phyloP scores from a whole-genome alignment of 2,329 filamentous ascomycete genomes.

The Aotearoamyces nothofagi region DNA sequence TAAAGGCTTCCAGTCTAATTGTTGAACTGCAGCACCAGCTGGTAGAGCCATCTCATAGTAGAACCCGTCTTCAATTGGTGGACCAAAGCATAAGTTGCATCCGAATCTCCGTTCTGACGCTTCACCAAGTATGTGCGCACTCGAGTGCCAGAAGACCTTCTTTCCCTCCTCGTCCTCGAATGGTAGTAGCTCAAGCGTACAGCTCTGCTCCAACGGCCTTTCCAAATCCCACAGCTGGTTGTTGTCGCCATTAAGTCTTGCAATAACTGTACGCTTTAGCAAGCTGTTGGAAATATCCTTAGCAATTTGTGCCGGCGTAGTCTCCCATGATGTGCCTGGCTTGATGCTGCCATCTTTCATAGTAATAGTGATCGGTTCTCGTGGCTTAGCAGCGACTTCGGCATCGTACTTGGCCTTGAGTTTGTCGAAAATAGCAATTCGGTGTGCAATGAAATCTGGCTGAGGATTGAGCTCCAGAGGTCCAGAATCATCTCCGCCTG shows the following conservation, averaged over 20 bases:
- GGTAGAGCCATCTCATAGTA: conserved; percentile 93
- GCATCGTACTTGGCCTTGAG: conserved; percentile 74
- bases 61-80: conserved; percentile 81
- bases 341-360: conserved; percentile 57
- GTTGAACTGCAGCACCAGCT: conserved; percentile 53
- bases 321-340: conserved; percentile 77
- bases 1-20: conserved; percentile 70
- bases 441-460: conserved; percentile 68
- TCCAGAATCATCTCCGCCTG: conserved; percentile 24
- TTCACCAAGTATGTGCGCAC: conserved; percentile 90
- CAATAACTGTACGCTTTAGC: conserved; percentile 75
- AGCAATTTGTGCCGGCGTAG: conserved; percentile 66
- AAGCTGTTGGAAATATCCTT: conserved; percentile 73
- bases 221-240: conserved; percentile 82
- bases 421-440: conserved; percentile 76
- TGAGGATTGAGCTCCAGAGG: conserved; percentile 35
- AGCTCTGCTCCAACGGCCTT: conserved; percentile 75
- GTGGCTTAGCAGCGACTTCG: conserved; percentile 55
- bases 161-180: conserved; percentile 64
- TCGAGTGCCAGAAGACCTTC: conserved; percentile 96
- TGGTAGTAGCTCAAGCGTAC: conserved; percentile 68
- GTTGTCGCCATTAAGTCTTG: conserved; percentile 59
- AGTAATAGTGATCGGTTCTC: conserved; percentile 59
- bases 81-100: conserved; percentile 85
- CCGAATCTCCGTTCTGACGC: conserved; percentile 82